phyloP scores from a whole-genome alignment of 345 rosid genomes.

The Capsella bursapastoris region DNA sequence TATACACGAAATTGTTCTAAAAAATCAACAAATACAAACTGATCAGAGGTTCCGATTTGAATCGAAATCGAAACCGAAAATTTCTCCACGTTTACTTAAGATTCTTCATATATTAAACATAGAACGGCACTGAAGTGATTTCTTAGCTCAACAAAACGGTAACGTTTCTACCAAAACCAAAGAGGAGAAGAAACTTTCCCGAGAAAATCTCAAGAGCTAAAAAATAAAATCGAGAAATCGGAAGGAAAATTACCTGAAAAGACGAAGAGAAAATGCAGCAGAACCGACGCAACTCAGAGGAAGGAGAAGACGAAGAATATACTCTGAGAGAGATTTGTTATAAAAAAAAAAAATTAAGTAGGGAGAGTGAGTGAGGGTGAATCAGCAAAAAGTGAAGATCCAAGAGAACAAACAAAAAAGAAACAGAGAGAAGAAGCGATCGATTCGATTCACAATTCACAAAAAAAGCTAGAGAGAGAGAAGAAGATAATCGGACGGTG shows the following conservation, averaged over 20 bases:
- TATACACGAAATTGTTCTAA: neutral
- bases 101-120: neutral
- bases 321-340: constrained; percentile 17
- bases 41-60: neutral
- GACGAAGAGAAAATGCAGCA: constrained; percentile 8
- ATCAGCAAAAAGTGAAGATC: constrained; percentile 40
- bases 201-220: constrained; percentile 4
- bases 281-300: constrained; percentile 18
- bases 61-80: constrained; percentile 24
- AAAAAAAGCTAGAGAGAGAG: constrained; percentile 31
- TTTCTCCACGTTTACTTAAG: constrained; percentile 7
- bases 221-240: neutral
- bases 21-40: constrained; percentile 8
- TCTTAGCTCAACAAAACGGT: constrained; percentile 14
- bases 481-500: constrained; percentile 54
- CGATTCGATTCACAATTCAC: constrained; percentile 4
- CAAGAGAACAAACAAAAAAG: neutral
- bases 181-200: constrained; percentile 5
- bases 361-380: constrained; percentile 25
- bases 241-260: constrained; percentile 27
- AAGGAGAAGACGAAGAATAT: constrained; percentile 13
- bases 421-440: constrained; percentile 20
- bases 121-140: neutral
- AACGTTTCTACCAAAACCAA: constrained; percentile 19
- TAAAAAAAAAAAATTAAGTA: neutral